phyloP scores from a whole-genome alignment of 306 rosid species.

The Rosa multiflora region DNA sequence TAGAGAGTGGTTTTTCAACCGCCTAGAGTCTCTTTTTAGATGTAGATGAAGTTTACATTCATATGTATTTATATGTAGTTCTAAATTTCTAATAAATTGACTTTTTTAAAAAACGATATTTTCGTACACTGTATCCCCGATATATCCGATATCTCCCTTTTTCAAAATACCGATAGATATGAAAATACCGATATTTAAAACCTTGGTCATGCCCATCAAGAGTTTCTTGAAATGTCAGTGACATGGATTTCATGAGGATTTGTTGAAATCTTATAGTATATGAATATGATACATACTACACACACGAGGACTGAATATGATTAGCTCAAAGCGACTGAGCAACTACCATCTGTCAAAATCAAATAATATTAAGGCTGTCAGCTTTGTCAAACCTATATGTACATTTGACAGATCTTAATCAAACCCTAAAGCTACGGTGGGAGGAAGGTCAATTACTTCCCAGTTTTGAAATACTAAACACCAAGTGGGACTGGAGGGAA shows the following conservation, averaged over 20 bases:
- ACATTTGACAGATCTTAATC: background rate
- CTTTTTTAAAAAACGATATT: no score
- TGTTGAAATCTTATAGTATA: background rate
- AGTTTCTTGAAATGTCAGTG: background rate
- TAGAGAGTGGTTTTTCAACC: no score
- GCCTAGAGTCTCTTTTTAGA: no score
- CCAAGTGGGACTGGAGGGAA: background rate
- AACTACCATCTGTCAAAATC: conserved; percentile 10
- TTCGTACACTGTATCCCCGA: no score
- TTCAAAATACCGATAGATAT: no score
- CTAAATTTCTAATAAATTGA: no score
- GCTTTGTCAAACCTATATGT: background rate
- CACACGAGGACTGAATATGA: background rate
- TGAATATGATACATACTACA: background rate
- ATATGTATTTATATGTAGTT: no score
- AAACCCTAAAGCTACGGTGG: conserved; percentile 11
- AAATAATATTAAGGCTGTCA: background rate
- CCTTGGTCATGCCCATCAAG: background rate
- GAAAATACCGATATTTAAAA: no score
- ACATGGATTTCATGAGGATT: background rate
- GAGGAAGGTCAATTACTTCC: conserved; percentile 1
- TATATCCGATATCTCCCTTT: no score
- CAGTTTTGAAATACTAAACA: background rate
- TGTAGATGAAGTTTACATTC: no score
- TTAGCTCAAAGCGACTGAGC: background rate